Evolutionary conservation across 352 stramenopile species (phyloP).

Genomic region (Pythium dissotocum): DNA sequence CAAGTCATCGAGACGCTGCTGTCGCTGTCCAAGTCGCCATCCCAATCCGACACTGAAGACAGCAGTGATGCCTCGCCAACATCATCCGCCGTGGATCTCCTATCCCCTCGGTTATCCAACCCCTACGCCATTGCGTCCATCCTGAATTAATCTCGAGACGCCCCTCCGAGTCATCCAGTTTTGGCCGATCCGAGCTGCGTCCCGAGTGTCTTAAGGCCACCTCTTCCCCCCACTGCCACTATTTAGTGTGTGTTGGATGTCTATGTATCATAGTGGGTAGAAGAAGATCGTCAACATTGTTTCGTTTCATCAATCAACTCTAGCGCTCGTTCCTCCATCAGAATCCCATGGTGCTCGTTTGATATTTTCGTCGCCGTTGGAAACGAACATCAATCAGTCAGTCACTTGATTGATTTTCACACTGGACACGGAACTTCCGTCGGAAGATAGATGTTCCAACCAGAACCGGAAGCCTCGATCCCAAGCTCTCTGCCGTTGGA

Average conservation of each 20-base stretch:
- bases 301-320: neutral
- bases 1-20: conserved; percentile 68
- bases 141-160: conserved; percentile 21
- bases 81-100: conserved; percentile 1
- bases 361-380: no score
- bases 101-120: conserved; percentile 28
- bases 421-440: no score
- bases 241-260: conserved; percentile 17
- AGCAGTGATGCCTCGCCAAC: conserved; percentile 15
- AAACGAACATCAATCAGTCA: no score
- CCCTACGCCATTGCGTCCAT: conserved; percentile 30
- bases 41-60: conserved; percentile 22
- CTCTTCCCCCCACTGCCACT: conserved; percentile 2
- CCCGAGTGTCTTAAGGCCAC: neutral
- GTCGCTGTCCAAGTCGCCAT: conserved; percentile 48
- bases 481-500: neutral
- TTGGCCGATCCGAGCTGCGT: neutral
- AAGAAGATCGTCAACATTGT: conserved; percentile 3
- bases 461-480: no score
- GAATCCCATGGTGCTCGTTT: no score
- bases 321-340: no score
- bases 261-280: conserved; percentile 4
- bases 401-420: no score
- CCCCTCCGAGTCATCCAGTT: conserved; percentile 11
- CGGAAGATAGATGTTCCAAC: no score